Percentiles rank a stretch among this genome's conserved stretches.
phyloP scores from a whole-genome alignment of 495 filamentous ascomycete genomes.

The Penicillium canescens region DNA sequence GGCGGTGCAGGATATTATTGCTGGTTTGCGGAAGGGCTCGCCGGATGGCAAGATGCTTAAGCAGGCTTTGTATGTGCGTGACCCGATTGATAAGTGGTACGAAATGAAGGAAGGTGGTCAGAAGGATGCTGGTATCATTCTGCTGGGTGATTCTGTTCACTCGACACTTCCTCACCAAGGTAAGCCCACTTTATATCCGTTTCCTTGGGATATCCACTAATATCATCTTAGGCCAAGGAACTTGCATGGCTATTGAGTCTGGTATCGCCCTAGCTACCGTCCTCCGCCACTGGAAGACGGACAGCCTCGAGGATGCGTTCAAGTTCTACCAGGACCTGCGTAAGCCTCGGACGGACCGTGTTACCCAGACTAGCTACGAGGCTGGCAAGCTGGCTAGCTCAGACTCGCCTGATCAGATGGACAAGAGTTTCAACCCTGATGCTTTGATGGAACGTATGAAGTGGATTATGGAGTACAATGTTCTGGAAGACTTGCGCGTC shows the following conservation, averaged over 20 bases:
- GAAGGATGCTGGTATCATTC: conserved; percentile 26
- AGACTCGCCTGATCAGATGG: conserved; percentile 23
- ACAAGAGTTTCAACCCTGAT: conserved; percentile 21
- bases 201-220: neutral
- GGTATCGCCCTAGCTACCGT: conserved; percentile 31
- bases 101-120: conserved; percentile 23
- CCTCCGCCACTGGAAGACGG: conserved; percentile 28
- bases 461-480: conserved; percentile 38
- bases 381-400: conserved; percentile 33
- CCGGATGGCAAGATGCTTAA: conserved; percentile 29
- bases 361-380: conserved; percentile 31
- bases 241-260: conserved; percentile 35
- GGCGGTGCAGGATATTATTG: conserved; percentile 30
- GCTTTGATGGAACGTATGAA: conserved; percentile 29
- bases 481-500: conserved; percentile 26
- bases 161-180: conserved; percentile 35
- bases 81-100: conserved; percentile 28
- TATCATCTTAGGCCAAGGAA: conserved; percentile 23
- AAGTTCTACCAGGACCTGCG: conserved; percentile 30
- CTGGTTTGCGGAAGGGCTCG: conserved; percentile 25
- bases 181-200: neutral
- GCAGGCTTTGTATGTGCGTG: conserved; percentile 31
- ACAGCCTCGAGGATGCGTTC: conserved; percentile 24
- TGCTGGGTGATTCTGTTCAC: conserved; percentile 32
- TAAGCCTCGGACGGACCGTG: conserved; percentile 31